phyloP scores from a whole-genome alignment of 1,139 yeast genomes.

The Saccharomyces uvarum region DNA sequence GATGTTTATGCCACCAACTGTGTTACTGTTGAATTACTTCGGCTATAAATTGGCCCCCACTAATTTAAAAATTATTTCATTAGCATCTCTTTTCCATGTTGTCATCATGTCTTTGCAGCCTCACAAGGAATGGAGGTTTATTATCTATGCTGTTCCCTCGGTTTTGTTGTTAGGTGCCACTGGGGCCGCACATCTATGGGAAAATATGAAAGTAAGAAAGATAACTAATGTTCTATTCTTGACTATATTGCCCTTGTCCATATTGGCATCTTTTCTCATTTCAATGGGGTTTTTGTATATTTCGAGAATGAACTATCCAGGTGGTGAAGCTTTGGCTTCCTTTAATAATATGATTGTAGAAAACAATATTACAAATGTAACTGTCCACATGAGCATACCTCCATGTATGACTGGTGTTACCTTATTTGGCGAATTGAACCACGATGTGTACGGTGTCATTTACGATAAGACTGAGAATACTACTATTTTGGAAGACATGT shows the following conservation, averaged over 20 bases:
- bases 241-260: constrained; percentile 26
- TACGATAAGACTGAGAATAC: constrained; percentile 72
- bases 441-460: constrained; percentile 32
- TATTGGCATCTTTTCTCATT: constrained; percentile 34
- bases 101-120: constrained; percentile 68
- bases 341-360: constrained; percentile 43
- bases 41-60: constrained; percentile 34
- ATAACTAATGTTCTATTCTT: constrained; percentile 34
- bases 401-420: constrained; percentile 87
- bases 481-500: constrained; percentile 34
- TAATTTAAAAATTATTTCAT: constrained; percentile 35
- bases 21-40: constrained; percentile 38
- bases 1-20: constrained; percentile 53
- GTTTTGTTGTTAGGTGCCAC: constrained; percentile 58
- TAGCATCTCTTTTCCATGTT: constrained; percentile 49
- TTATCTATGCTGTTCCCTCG: constrained; percentile 66
- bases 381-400: constrained; percentile 69
- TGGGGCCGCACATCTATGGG: constrained; percentile 45
- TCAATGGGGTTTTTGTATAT: constrained; percentile 50
- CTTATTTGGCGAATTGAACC: constrained; percentile 52
- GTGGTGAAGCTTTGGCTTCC: constrained; percentile 61
- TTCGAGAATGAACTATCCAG: constrained; percentile 80
- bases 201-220: constrained; percentile 31
- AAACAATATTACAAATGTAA: constrained; percentile 22
- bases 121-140: constrained; percentile 93